These are phyloP conservation scores for Petunia axillaris DNA, from an alignment of 257 asterid species.

Conservation along the genomic window DNA sequence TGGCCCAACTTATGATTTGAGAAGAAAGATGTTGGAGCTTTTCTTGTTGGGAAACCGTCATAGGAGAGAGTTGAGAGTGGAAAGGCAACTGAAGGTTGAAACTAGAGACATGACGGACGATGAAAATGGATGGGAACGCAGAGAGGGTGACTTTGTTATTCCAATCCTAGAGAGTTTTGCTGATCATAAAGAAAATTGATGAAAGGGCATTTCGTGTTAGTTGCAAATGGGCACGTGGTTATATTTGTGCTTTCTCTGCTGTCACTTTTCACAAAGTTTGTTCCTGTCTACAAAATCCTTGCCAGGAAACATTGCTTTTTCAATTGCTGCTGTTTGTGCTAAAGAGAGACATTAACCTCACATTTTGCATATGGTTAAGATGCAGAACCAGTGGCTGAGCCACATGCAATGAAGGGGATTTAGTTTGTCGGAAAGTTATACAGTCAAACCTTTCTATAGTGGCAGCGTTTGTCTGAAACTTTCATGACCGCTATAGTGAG, in stretches of 20 bases:
- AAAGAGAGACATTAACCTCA: too few species aligned
- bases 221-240: background rate
- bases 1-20: conserved; percentile 49
- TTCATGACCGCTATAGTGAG: too few species aligned
- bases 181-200: background rate
- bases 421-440: too few species aligned
- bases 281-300: background rate
- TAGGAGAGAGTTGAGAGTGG: conserved; percentile 47
- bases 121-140: conserved; percentile 29
- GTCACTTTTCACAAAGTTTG: background rate
- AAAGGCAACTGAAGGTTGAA: conserved; percentile 33
- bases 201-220: background rate
- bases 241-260: background rate
- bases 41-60: conserved; percentile 61
- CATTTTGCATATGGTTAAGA: too few species aligned
- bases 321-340: too few species aligned
- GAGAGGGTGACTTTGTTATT: conserved; percentile 65
- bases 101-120: conserved; percentile 7
- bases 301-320: background rate
- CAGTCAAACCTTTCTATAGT: too few species aligned
- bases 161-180: conserved; percentile 51
- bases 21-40: conserved; percentile 72
- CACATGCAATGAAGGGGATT: too few species aligned
- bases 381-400: too few species aligned
- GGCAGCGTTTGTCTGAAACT: too few species aligned